Evolutionary conservation across 768 basidiomycete genomes (phyloP), one percentile per base, ranked within the genome.

Genomic region (Omphalotus guepiniiformis): DNA sequence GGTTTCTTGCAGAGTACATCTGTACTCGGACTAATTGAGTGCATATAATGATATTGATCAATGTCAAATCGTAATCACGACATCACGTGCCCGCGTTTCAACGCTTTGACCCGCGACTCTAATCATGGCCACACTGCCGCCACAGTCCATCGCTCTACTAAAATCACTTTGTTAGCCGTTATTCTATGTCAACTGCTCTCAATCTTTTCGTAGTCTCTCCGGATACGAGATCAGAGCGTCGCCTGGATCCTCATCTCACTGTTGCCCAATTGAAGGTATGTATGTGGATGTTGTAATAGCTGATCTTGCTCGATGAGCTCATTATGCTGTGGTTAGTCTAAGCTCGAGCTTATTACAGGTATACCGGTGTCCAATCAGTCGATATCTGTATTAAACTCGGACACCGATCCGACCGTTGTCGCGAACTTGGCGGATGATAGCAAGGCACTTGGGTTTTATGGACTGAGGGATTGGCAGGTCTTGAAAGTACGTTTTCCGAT

Each of bases 281-380:
- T 54, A 51, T 47, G 35, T 35, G 37, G 34, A n/a, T 32, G 34
- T 34, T 38, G 27, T 46, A 55, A 42, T 23, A 15, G 40, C 41
- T 42, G 42, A 34, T 42, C 39, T 53, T 39, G 34, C 53, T 58
- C 52, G 55, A 29, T 22, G 16, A 18, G 25, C 39, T 53, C 32
- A 53, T 27, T 36, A 44, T 32, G 30, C 42, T 42, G 42, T 54
- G 28, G 47, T 42, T 59, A 92, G 88, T 70, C 66, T 43, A 96
- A 91, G 59, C 79, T 98, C 25, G 90, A 93, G 61, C 76, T 83
- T 47, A 80, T 96, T 57, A 98, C 95, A n/a, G 95, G 95, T 19
- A 86, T 97, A 42, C 82, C 88, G 1, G 74, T 76, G 3, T 70
- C 70, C 42, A 84, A 85, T 53, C 95, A 98, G 59, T 52, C 63